A percentile compares a stretch with the other conserved stretches of the same genome.
Evolutionary conservation across 2,329 filamentous ascomycete genomes (phyloP).

Genomic region (Talaromyces sp.): DNA sequence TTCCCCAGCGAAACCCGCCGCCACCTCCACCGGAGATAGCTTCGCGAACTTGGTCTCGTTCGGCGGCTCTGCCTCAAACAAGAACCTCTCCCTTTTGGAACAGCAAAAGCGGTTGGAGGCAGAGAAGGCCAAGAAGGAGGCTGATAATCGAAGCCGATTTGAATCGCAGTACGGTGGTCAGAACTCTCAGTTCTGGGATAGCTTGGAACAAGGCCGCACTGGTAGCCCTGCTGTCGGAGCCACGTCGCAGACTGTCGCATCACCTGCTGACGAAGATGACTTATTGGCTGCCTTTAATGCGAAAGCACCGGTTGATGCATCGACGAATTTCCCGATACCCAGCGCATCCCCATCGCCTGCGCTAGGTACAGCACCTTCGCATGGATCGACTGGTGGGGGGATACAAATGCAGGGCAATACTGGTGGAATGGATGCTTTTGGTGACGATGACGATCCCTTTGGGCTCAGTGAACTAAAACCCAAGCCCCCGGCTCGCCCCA

Average conservation of each 20-base stretch:
- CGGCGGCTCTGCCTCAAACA: conserved; percentile 49
- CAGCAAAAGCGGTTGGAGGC: conserved; percentile 73
- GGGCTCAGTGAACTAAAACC: conserved; percentile 69
- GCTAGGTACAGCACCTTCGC: conserved; percentile 16
- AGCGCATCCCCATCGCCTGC: conserved; percentile 35
- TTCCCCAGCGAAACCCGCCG: conserved; percentile 42
- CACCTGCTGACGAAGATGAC: conserved; percentile 63
- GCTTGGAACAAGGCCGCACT: conserved; percentile 60
- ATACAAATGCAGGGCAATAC: conserved; percentile 23
- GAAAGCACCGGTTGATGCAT: conserved; percentile 60
- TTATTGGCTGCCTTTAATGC: conserved; percentile 65
- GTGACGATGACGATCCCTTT: conserved; percentile 84
- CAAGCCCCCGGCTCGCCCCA: conserved; percentile 52
- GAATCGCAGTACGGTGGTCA: conserved; percentile 74
- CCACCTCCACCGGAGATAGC: conserved; percentile 50
- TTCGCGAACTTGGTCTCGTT: conserved; percentile 71
- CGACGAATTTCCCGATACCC: conserved; percentile 60
- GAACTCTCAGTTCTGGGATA: conserved; percentile 74
- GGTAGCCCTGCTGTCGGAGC: conserved; percentile 49
- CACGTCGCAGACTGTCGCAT: conserved; percentile 50
- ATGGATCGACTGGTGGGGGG: conserved; percentile 14
- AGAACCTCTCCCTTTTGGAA: conserved; percentile 70
- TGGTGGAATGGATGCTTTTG: conserved; percentile 45
- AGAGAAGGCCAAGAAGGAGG: conserved; percentile 73
- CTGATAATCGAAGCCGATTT: conserved; percentile 69